Evolutionary conservation across 2,329 filamentous ascomycete species (phyloP).

Genomic region (Blastomyces silverae): DNA sequence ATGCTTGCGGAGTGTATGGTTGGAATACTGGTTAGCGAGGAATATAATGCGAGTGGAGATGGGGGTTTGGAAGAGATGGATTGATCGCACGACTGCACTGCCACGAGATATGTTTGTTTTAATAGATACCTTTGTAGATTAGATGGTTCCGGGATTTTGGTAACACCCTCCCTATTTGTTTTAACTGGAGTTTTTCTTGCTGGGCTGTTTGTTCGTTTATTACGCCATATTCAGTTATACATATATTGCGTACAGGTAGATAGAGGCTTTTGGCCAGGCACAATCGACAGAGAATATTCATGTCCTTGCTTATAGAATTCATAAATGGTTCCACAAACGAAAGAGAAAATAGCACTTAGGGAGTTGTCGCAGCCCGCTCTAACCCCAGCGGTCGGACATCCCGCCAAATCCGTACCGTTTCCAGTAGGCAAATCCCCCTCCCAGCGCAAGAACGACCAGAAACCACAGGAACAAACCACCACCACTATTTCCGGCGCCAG

Average conservation of each 20-base stretch:
- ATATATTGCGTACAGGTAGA: not conserved
- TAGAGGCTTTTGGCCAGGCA: not conserved
- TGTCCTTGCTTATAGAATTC: not conserved
- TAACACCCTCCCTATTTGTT: not conserved
- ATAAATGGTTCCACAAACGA: not conserved
- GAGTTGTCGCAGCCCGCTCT: not conserved
- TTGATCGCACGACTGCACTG: slow-evolving; percentile 31
- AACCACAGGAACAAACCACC: slow-evolving; percentile 4
- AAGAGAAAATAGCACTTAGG: not conserved
- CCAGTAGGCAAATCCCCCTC: not conserved
- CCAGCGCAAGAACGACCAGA: not conserved
- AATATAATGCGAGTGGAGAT: slow-evolving; percentile 29
- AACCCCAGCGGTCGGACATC: not conserved
- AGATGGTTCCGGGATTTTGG: not conserved
- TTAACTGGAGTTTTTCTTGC: slow-evolving; percentile 2
- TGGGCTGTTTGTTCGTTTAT: not conserved
- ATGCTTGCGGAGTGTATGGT: slow-evolving; percentile 57
- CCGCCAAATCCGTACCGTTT: slow-evolving; percentile 2
- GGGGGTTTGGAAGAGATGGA: slow-evolving; percentile 54
- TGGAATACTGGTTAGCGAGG: slow-evolving; percentile 54
- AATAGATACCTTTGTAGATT: slow-evolving; percentile 7
- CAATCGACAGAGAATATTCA: not conserved
- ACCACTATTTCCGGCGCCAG: not conserved
- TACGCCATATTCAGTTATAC: not conserved
- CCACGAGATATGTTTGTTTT: not conserved